Evolutionary conservation across 2,329 filamentous ascomycete genomes (phyloP).

Genomic region (Piedraia hortae): DNA sequence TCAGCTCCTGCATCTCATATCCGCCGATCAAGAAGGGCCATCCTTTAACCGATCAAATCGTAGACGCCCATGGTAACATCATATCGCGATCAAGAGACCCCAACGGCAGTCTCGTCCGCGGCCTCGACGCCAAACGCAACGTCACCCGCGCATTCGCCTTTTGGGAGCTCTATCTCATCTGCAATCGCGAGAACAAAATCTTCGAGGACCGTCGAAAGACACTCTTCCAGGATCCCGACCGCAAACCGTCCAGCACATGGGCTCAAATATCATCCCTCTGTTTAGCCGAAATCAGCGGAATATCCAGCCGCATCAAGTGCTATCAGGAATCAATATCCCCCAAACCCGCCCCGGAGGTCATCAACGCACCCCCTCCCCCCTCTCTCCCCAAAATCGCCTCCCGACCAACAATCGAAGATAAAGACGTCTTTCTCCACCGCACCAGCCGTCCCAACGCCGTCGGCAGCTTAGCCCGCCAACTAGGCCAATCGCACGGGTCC

Average conservation of each 20-base stretch:
- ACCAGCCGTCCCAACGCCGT: conserved; percentile 10
- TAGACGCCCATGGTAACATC: conserved; percentile 14
- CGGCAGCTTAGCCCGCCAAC: conserved; percentile 19
- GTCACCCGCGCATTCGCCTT: conserved; percentile 61
- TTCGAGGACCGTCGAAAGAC: conserved; percentile 50
- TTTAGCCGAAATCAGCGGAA: conserved; percentile 36
- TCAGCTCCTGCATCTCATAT: conserved; percentile 53
- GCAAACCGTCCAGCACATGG: conserved; percentile 36
- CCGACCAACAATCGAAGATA: conserved; percentile 5
- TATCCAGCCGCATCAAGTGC: conserved; percentile 39
- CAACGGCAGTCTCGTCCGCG: conserved; percentile 66
- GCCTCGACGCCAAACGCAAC: conserved; percentile 58
- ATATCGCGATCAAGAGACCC: conserved; percentile 28
- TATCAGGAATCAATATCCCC: too few relatives aligned
- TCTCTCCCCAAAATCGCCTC: conserved; percentile 9
- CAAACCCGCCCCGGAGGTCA: conserved; percentile 4
- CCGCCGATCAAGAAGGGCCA: conserved; percentile 62
- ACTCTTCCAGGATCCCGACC: conserved; percentile 70
- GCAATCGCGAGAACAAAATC: conserved; percentile 26
- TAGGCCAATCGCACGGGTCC: conserved; percentile 19
- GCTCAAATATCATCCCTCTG: conserved; percentile 46
- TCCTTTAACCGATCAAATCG: conserved; percentile 60
- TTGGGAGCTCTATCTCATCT: conserved; percentile 69
- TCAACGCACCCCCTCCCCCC: conserved; percentile 5
- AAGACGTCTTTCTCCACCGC: conserved; percentile 5